phyloP scores from a whole-genome alignment of 2,329 filamentous ascomycete genomes.

The Apiospora marii region DNA sequence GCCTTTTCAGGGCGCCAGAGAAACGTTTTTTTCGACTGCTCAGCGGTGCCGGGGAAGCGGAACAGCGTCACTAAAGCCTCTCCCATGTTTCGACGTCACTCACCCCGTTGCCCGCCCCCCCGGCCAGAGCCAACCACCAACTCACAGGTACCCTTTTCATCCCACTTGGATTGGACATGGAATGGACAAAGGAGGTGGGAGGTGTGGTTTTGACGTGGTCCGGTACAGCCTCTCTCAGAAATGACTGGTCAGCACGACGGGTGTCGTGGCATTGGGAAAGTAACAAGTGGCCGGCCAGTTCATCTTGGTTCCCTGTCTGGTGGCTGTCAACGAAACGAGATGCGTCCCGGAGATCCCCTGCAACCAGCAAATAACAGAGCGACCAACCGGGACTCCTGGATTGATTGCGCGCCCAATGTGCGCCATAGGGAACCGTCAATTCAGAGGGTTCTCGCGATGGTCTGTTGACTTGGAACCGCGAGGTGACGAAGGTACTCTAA shows the following conservation, averaged over 20 bases:
- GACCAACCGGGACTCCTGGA: not conserved
- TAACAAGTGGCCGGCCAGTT: conserved; percentile 4
- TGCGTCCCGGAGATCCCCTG: conserved; percentile 12
- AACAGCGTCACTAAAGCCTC: conserved; percentile 13
- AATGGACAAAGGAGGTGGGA: not conserved
- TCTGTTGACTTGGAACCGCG: not conserved
- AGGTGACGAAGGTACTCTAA: not conserved
- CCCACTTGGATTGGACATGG: conserved; percentile 13
- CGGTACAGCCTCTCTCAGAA: conserved; percentile 5
- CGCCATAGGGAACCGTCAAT: not conserved
- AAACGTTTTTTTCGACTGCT: conserved; percentile 20
- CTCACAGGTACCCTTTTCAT: not conserved
- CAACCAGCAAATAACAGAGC: conserved; percentile 8
- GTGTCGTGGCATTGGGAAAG: conserved; percentile 8
- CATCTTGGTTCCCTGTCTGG: conserved; percentile 19
- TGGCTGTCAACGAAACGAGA: conserved; percentile 19
- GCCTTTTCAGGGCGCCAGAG: not conserved
- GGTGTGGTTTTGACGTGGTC: conserved; percentile 15
- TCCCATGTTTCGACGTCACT: conserved; percentile 22
- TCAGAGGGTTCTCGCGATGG: not conserved
- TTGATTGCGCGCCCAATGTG: conserved; percentile 3
- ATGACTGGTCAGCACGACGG: conserved; percentile 9
- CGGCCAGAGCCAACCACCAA: conserved; percentile 9
- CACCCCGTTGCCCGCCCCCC: not conserved
- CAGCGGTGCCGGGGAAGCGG: conserved; percentile 25